Evolutionary conservation across 1,284 basidiomycete species (phyloP).

Genomic region (Waitea zeae): DNA sequence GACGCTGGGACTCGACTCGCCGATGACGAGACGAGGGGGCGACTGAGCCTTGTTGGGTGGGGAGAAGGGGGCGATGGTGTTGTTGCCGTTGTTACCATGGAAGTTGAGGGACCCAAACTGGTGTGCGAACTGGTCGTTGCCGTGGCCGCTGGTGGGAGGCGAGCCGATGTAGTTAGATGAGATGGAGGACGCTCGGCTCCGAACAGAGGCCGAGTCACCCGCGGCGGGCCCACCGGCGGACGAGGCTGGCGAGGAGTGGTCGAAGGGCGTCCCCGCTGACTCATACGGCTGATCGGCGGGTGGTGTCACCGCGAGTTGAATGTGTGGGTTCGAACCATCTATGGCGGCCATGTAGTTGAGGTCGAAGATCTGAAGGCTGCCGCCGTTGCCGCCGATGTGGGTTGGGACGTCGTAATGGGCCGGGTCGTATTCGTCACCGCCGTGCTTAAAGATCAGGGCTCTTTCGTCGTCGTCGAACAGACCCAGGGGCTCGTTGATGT

Average conservation of each 20-base stretch:
- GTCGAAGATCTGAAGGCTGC: conserved; percentile 48
- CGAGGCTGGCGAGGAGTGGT: conserved; percentile 45
- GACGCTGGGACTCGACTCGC: conserved; percentile 19
- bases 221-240: too few relatives aligned
- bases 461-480: conserved; percentile 22
- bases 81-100: too few relatives aligned
- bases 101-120: not conserved
- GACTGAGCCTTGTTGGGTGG: conserved; percentile 39
- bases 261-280: conserved; percentile 24
- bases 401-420: conserved; percentile 44
- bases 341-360: conserved; percentile 26
- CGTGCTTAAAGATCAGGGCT: conserved; percentile 14
- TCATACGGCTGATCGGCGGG: conserved; percentile 19
- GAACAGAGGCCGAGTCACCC: conserved; percentile 26
- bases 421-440: conserved; percentile 40
- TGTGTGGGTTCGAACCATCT: conserved; percentile 15
- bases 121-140: conserved; percentile 1
- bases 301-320: conserved; percentile 22
- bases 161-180: conserved; percentile 24
- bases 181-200: conserved; percentile 45
- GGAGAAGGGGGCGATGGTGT: conserved; percentile 12
- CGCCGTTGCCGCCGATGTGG: conserved; percentile 16
- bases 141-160: conserved; percentile 15
- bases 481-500: conserved; percentile 11
- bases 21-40: conserved; percentile 53